These are phyloP conservation scores for Trichoderma parareesei DNA, from an alignment of 495 filamentous ascomycete species.

Conservation along the genomic window DNA sequence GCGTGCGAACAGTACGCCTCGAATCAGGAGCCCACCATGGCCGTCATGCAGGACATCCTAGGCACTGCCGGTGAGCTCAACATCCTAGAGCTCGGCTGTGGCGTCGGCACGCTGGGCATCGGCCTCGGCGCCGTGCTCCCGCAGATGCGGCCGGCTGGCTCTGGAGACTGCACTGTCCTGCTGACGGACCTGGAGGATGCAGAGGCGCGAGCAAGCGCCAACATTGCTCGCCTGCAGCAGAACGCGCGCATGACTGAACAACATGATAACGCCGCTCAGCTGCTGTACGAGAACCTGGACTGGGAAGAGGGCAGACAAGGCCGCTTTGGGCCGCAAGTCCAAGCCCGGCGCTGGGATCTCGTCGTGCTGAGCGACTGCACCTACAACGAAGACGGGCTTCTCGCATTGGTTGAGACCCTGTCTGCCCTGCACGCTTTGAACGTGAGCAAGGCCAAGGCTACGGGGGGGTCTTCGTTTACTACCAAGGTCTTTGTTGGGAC, in stretches of 20 bases:
- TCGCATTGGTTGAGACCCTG: conserved; percentile 65
- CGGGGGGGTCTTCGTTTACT: background rate
- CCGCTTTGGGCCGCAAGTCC: conserved; percentile 27
- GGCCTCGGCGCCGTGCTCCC: conserved; percentile 46
- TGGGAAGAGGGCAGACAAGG: conserved; percentile 50
- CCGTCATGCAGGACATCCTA: conserved; percentile 11
- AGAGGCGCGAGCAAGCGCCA: conserved; percentile 39
- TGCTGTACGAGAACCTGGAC: conserved; percentile 58
- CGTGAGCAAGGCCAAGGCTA: conserved; percentile 25
- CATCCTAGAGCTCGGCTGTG: conserved; percentile 72
- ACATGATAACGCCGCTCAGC: background rate
- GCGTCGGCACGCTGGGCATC: conserved; percentile 80
- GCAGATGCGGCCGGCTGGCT: conserved; percentile 13
- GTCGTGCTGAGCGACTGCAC: conserved; percentile 87
- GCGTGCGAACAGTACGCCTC: too few species aligned
- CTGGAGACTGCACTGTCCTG: conserved; percentile 38
- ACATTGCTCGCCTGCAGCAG: conserved; percentile 26
- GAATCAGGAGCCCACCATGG: conserved; percentile 13
- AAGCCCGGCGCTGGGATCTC: conserved; percentile 51
- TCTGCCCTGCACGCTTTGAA: conserved; percentile 35
- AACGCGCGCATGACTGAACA: background rate
- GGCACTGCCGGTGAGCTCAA: conserved; percentile 29
- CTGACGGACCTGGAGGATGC: conserved; percentile 83
- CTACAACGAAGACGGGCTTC: conserved; percentile 80
- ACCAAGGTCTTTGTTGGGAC: conserved; percentile 60